These are phyloP conservation scores for Claviceps sp. DNA, from an alignment of 2,329 filamentous ascomycete genomes.

Conservation along the genomic window DNA sequence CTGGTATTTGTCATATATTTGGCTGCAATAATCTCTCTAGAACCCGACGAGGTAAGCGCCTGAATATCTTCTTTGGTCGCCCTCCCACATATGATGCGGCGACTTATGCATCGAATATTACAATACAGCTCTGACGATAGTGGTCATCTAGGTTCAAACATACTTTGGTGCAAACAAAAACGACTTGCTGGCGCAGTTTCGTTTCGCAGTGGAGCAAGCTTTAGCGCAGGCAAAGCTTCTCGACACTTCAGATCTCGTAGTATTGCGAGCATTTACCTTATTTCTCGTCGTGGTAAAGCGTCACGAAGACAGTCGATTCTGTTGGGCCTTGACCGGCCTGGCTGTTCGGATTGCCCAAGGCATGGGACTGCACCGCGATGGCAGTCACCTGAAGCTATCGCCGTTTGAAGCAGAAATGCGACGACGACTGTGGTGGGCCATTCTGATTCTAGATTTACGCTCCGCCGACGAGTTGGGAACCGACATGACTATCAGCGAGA, in stretches of 20 bases:
- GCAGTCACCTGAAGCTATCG: conserved; percentile 33
- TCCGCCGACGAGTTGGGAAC: conserved; percentile 40
- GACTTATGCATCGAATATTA: background rate
- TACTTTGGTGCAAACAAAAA: conserved; percentile 31
- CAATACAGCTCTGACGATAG: background rate
- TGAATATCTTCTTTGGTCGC: background rate
- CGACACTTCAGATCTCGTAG: conserved; percentile 39
- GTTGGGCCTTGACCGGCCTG: conserved; percentile 47
- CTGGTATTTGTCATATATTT: conserved; percentile 52
- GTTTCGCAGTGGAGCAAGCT: conserved; percentile 42
- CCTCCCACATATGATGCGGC: background rate
- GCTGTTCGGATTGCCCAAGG: conserved; percentile 45
- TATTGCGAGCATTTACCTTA: conserved; percentile 45
- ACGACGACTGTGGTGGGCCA: conserved; percentile 47
- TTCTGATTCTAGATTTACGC: conserved; percentile 42
- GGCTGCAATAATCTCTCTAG: conserved; percentile 43
- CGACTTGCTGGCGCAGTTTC: conserved; percentile 32
- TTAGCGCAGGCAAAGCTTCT: conserved; percentile 45
- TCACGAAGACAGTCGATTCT: conserved; percentile 37
- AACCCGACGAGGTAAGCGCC: conserved; percentile 41
- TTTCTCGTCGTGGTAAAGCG: conserved; percentile 37
- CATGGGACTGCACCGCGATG: conserved; percentile 47
- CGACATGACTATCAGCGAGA: conserved; percentile 28
- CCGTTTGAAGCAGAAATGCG: conserved; percentile 48
- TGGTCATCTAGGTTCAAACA: conserved; percentile 15